Evolutionary conservation across 2,329 filamentous ascomycete species (phyloP), one percentile per base, ranked within the genome.

Genomic region (Lasiodiplodia theobromae): DNA sequence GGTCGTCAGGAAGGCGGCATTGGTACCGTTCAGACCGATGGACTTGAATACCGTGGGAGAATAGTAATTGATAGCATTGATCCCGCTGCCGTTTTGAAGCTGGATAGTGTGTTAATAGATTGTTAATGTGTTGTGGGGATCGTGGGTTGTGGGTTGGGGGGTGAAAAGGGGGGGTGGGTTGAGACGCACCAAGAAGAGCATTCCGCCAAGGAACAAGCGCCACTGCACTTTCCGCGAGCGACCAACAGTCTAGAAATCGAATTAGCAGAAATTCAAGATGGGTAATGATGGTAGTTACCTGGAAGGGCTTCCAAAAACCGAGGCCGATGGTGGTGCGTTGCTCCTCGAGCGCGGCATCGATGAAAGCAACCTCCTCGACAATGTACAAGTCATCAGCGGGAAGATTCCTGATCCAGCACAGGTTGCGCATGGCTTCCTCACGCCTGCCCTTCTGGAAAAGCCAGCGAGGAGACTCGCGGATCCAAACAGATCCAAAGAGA

Each of bases 161-260:
- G 28, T 23, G 25, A 52, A 16, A 52, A 11, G 23, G 49, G 49
- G 18, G 10, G 6, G 6, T 21, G 21, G 21, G 4, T 23, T 5
- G 5, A 14, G 51, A 53, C 51, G 5, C 11, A 54, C 40, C 23
- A 62, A 12, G 83, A 94, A 94, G 23, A 95, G 84, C 74, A 92
- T 86, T 67, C 87, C 86, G 57, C 92, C 92, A 12, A 94, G 84
- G 77, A 92, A 87, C 79, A 95, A 89, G 52, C 92, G 87, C 83
- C 88, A 92, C 72, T 87, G 87, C 31, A 92, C 86, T 74, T 86
- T 86, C 69, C 81, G 83, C 71, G 67, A 68, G 49, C 51, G 67
- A 1, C 37, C 67, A 2, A 68, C 67, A 14, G 67, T 51, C 67
- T 68, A 16, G 3, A 12, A 31, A 21, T 5, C 1, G 14, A 21